Base-by-base conservation (phyloP, 495 filamentous ascomycete species). In the Aspergillus indologenus region DNA sequence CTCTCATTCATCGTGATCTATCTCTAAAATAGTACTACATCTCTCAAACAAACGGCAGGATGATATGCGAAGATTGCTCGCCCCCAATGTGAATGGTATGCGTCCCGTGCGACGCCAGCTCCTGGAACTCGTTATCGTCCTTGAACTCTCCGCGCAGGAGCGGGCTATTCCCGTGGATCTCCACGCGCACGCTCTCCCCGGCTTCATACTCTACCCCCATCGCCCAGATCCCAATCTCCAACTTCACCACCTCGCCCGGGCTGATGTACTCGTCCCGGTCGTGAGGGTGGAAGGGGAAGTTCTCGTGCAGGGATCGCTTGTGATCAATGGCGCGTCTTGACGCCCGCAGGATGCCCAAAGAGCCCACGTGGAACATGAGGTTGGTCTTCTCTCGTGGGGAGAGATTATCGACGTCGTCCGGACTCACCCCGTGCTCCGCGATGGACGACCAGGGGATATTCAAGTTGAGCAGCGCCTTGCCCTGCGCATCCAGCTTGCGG, bases 281-380 rank as follows among this genome's bases (percentile, higher is more conserved):
- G 43, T 74, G 68, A 0, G 73, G 68, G 54, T 77, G 65, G 53
- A 72, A 74, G 0, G 73, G 71, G 29, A 62, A 70, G 8, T 70
- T 63, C 1, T 60, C 51, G 44, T 74, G 70, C 6, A 67, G 62
- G 0, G 58, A 64, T 45, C 45, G 57, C 5, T 34, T 22, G 3
- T 49, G 23, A 26, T 73, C 68, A 40, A 69, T 64, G 5, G 49
- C 65, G 3, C 72, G 67, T 48, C 72, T 66, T 0, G 71, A 74
- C 9, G 69, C 75, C 1, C 75, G 70, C 18, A 75, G 59, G 7
- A 72, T 67, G 12, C 73, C 75, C 4, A 64, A 58, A 3, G 69
- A 62, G 7, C 72, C 73, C 19, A 65, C 45, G 50, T 78, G 64
- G 14, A 68, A 57, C 52, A 63, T 68, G 4, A 68, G 58, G 45